A percentile compares a stretch with the other conserved stretches of the same genome.
Evolutionary conservation across 139 green algal species (phyloP).

Genomic region (Chlorella sp.): DNA sequence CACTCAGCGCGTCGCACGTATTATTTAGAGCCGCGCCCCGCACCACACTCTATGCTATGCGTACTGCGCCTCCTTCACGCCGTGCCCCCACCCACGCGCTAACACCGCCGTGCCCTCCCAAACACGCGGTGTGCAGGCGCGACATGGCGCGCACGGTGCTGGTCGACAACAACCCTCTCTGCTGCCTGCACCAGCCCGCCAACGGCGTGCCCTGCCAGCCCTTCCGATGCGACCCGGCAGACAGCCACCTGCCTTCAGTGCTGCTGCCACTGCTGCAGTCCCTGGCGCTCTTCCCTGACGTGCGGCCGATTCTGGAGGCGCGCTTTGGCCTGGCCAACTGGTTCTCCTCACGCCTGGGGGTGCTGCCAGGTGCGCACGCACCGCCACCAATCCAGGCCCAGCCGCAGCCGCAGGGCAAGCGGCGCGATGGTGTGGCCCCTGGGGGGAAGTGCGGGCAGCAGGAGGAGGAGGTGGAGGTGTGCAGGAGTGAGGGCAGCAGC

Average conservation of each 20-base stretch:
- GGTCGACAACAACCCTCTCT: constrained; percentile 61
- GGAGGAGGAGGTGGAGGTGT: too few species aligned
- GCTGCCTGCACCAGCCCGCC: constrained; percentile 55
- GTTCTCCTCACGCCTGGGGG: constrained; percentile 7
- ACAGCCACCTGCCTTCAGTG: constrained; percentile 23
- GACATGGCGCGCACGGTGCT: constrained; percentile 55
- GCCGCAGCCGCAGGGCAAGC: not conserved
- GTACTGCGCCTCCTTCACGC: too few species aligned
- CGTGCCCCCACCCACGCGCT: too few species aligned
- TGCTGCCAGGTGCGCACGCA: not conserved
- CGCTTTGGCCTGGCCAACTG: constrained; percentile 23
- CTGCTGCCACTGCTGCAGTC: constrained; percentile 57
- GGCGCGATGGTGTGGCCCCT: not conserved
- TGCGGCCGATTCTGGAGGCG: constrained; percentile 42
- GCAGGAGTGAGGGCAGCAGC: too few species aligned
- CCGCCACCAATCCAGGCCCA: not conserved
- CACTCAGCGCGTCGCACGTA: too few species aligned
- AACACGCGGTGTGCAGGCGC: too few species aligned
- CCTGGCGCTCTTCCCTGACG: constrained; percentile 36
- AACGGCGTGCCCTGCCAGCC: constrained; percentile 54
- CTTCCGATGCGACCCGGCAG: constrained; percentile 31
- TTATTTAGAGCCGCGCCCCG: too few species aligned
- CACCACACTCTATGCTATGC: too few species aligned
- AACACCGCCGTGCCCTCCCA: too few species aligned
- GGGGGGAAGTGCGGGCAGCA: too few species aligned